A percentile compares a stretch with the other conserved stretches of the same genome.
Conservation (phyloP, 495 filamentous ascomycete species). For the Neurospora sp. region DNA sequence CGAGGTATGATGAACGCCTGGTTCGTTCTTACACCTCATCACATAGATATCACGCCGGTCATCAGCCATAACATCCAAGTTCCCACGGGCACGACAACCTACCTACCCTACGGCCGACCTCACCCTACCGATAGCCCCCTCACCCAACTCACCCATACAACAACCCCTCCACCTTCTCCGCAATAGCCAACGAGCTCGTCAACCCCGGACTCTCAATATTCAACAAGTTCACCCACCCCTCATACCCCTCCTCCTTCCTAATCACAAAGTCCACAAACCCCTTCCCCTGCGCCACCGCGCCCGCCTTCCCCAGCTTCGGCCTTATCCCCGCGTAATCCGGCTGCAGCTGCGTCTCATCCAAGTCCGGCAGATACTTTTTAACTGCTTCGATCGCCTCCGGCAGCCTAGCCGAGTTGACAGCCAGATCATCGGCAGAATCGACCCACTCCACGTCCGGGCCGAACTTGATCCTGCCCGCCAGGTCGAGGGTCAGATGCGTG, state of each 20-base stretch:
- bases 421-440: constrained; percentile 29
- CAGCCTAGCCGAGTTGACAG: constrained; percentile 46
- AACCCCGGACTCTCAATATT: constrained; percentile 94
- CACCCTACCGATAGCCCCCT: not conserved
- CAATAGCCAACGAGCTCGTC: constrained; percentile 84
- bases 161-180: constrained; percentile 64
- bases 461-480: constrained; percentile 78
- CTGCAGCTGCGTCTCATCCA: constrained; percentile 54
- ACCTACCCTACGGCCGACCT: not conserved
- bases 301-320: constrained; percentile 66
- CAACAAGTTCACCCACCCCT: constrained; percentile 84
- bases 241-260: constrained; percentile 64
- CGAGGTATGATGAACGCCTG: not conserved
- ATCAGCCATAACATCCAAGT: not conserved
- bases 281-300: constrained; percentile 43
- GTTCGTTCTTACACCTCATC: not conserved
- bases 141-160: constrained; percentile 43
- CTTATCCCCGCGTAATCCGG: constrained; percentile 87
- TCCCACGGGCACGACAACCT: not conserved
- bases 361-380: constrained; percentile 61
- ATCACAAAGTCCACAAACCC: constrained; percentile 84
- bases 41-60: not conserved
- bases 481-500: constrained; percentile 87
- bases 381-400: constrained; percentile 64
- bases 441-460: constrained; percentile 97